phyloP scores from a whole-genome alignment of 2,329 filamentous ascomycete genomes.

The Phialophora tarda region DNA sequence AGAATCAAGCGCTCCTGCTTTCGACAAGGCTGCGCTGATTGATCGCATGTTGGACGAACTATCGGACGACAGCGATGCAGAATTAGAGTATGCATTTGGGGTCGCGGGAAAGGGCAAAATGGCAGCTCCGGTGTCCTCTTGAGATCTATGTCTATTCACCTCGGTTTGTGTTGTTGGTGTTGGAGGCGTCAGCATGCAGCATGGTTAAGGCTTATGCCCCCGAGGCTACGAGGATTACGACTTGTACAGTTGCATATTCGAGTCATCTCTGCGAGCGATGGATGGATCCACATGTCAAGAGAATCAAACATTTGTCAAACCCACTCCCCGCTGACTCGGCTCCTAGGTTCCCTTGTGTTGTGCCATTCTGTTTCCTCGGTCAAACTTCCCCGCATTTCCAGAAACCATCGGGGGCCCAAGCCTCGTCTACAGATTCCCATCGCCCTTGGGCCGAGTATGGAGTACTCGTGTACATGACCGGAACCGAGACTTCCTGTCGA shows the following conservation, averaged over 20 bases:
- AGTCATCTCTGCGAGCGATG: slow-evolving; percentile 14
- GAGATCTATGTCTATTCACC: slow-evolving; percentile 8
- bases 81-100: slow-evolving; percentile 36
- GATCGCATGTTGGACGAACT: slow-evolving; percentile 43
- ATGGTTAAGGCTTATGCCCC: slow-evolving; percentile 2
- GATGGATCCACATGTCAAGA: not conserved
- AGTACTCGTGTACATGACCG: not conserved
- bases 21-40: slow-evolving; percentile 40
- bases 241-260: slow-evolving; percentile 25
- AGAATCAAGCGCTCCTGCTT: slow-evolving; percentile 18
- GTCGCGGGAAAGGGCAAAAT: slow-evolving; percentile 31
- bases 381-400: slow-evolving; percentile 1
- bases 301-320: slow-evolving; percentile 10
- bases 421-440: not conserved
- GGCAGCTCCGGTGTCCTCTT: slow-evolving; percentile 26
- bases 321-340: not conserved
- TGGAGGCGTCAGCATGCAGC: slow-evolving; percentile 14
- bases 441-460: not conserved
- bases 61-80: slow-evolving; percentile 41
- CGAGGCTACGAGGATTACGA: slow-evolving; percentile 32
- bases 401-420: not conserved
- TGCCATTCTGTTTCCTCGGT: slow-evolving; percentile 8
- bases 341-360: not conserved
- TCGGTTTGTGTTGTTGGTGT: slow-evolving; percentile 9
- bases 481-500: not conserved